Percentiles rank a stretch among this genome's conserved stretches.
Conservation (phyloP, 805 yeast species). For the Schwanniomyces pseudopolymorphus region DNA sequence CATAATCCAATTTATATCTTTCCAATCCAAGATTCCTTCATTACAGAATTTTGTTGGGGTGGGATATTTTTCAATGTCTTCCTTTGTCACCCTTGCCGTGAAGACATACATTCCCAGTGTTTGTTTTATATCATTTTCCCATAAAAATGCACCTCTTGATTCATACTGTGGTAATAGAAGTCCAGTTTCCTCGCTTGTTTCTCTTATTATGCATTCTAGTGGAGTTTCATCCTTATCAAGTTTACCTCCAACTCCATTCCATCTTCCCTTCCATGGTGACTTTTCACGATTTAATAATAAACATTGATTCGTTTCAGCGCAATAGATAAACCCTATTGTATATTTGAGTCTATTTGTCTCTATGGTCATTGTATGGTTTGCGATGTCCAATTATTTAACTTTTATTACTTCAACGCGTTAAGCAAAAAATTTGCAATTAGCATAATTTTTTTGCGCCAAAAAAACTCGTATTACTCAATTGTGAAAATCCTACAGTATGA, state of each 20-base stretch:
- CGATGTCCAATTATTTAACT: background rate
- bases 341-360: constrained; percentile 12
- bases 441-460: no score
- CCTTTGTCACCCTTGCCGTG: constrained; percentile 32
- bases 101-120: constrained; percentile 40
- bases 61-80: constrained; percentile 19
- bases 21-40: constrained; percentile 47
- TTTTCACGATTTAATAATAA: constrained; percentile 41
- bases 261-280: constrained; percentile 47
- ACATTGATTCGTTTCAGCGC: constrained; percentile 28
- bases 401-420: background rate
- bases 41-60: constrained; percentile 30
- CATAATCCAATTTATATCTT: constrained; percentile 33
- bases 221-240: constrained; percentile 35
- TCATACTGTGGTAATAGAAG: constrained; percentile 25
- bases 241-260: constrained; percentile 51
- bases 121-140: constrained; percentile 27
- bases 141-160: constrained; percentile 34
- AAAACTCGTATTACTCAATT: no score
- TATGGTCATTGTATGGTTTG: background rate
- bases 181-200: constrained; percentile 43
- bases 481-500: background rate
- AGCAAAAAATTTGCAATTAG: background rate
- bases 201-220: constrained; percentile 39
- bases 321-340: constrained; percentile 27